These are phyloP conservation scores for Prosopis cineraria DNA, from an alignment of 306 rosid genomes.

Conservation along the genomic window DNA sequence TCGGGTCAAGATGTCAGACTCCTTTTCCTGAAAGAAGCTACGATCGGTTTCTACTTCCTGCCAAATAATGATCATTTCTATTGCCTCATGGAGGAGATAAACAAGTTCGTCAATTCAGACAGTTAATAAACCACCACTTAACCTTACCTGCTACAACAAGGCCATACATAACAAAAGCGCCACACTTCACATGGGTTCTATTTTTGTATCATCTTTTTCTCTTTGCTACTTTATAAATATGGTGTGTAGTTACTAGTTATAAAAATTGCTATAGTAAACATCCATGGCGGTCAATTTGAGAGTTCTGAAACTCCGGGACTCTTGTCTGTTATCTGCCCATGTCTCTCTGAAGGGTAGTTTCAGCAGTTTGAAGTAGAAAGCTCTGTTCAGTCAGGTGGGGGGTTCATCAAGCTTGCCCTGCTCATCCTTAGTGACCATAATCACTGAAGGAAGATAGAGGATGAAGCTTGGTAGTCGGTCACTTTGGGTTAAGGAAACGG, in stretches of 20 bases:
- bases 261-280: slow-evolving; percentile 46
- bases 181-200: slow-evolving; percentile 55
- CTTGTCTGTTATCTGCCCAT: slow-evolving; percentile 24
- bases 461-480: slow-evolving; percentile 48
- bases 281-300: slow-evolving; percentile 49
- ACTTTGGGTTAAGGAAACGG: slow-evolving; percentile 47
- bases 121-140: slow-evolving; percentile 55
- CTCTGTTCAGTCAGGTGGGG: slow-evolving; percentile 39
- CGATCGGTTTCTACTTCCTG: slow-evolving; percentile 91
- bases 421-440: slow-evolving; percentile 42
- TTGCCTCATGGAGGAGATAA: slow-evolving; percentile 65
- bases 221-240: slow-evolving; percentile 39
- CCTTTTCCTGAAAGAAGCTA: slow-evolving; percentile 63
- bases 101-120: slow-evolving; percentile 60
- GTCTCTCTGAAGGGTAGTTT: slow-evolving; percentile 35
- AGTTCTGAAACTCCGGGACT: slow-evolving; percentile 40
- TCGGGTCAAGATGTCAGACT: slow-evolving; percentile 56
- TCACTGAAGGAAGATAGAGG: slow-evolving; percentile 36
- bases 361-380: slow-evolving; percentile 42
- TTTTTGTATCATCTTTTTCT: slow-evolving; percentile 34
- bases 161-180: slow-evolving; percentile 67
- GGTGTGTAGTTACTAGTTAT: slow-evolving; percentile 81
- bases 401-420: slow-evolving; percentile 38
- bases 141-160: slow-evolving; percentile 51
- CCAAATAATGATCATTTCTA: slow-evolving; percentile 83